A percentile compares a stretch with the other conserved stretches of the same genome.
Evolutionary conservation across 2,329 filamentous ascomycete genomes (phyloP).

Genomic region (Ceratocystis harringtonii): DNA sequence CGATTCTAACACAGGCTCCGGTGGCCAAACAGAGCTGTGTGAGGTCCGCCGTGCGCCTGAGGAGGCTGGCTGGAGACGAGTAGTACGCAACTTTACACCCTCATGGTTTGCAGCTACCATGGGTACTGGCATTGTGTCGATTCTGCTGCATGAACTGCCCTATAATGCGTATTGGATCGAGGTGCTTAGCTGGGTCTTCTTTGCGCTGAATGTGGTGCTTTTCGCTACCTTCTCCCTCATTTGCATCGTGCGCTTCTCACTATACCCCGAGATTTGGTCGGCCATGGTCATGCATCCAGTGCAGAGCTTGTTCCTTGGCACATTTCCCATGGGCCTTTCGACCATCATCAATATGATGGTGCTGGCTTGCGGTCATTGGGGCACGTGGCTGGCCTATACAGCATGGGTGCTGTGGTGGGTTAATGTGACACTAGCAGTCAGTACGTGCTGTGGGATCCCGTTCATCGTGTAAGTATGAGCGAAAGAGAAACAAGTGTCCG

Average conservation of each 20-base stretch:
- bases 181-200: constrained; percentile 45
- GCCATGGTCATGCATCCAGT: constrained; percentile 52
- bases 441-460: constrained; percentile 39
- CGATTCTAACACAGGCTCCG: not conserved
- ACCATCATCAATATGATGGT: constrained; percentile 54
- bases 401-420: constrained; percentile 46
- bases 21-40: not conserved
- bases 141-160: constrained; percentile 46
- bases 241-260: constrained; percentile 43
- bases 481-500: not conserved
- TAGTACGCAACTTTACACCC: constrained; percentile 37
- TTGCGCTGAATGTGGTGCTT: constrained; percentile 42
- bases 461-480: constrained; percentile 38
- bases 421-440: constrained; percentile 37
- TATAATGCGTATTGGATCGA: constrained; percentile 44
- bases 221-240: constrained; percentile 40
- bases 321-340: constrained; percentile 52
- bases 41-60: constrained; percentile 18
- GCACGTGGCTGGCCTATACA: constrained; percentile 37
- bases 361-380: constrained; percentile 48
- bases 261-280: constrained; percentile 51
- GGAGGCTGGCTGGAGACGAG: constrained; percentile 29
- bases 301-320: constrained; percentile 54
- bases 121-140: constrained; percentile 53
- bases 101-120: constrained; percentile 48